These are phyloP conservation scores for Fraxinus greggii DNA, from an alignment of 305 asterid genomes.

Conservation along the genomic window DNA sequence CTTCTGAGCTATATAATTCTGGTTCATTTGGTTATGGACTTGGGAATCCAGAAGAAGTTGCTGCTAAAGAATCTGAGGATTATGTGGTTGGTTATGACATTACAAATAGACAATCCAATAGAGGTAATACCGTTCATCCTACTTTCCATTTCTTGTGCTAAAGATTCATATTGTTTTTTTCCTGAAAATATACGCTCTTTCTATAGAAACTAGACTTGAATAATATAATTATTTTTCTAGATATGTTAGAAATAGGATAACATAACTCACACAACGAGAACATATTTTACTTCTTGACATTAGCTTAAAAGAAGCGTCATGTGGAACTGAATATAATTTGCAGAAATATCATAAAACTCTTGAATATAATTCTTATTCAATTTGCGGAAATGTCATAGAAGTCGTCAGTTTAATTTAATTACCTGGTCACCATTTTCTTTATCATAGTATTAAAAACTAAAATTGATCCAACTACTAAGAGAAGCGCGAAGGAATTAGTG, in stretches of 20 bases:
- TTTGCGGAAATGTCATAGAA: background rate
- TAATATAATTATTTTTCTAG: background rate
- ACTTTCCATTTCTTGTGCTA: slow-evolving; percentile 5
- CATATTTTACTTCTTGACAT: slow-evolving; percentile 5
- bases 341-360: background rate
- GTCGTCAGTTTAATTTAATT: background rate
- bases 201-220: background rate
- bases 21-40: slow-evolving; percentile 73
- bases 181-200: background rate
- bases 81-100: slow-evolving; percentile 64
- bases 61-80: slow-evolving; percentile 68
- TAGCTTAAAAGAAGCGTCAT: background rate
- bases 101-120: slow-evolving; percentile 68
- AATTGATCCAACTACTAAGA: background rate
- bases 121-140: slow-evolving; percentile 48
- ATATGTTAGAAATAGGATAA: slow-evolving; percentile 5
- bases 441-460: background rate
- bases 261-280: background rate
- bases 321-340: slow-evolving; percentile 1
- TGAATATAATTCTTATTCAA: background rate
- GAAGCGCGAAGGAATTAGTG: background rate
- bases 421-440: background rate
- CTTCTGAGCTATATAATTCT: slow-evolving; percentile 54
- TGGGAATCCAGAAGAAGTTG: slow-evolving; percentile 50
- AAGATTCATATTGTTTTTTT: background rate